Percentiles rank a stretch among this genome's conserved stretches.
These are phyloP conservation scores for Daldinia concentrica DNA, from an alignment of 495 filamentous ascomycete genomes.

Conservation along the genomic window DNA sequence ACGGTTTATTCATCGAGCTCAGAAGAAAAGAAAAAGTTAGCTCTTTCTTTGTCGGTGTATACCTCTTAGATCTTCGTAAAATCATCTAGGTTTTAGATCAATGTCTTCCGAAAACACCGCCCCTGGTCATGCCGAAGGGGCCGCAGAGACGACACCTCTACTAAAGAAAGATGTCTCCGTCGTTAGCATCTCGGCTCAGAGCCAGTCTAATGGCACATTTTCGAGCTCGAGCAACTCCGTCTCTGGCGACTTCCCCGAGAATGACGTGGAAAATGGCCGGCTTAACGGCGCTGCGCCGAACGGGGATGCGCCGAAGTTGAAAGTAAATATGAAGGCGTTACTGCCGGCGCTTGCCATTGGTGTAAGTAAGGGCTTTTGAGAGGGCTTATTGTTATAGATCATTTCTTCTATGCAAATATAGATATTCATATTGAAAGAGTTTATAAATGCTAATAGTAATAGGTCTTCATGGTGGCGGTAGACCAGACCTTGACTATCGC, in stretches of 20 bases:
- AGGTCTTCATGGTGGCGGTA: slow-evolving; percentile 76
- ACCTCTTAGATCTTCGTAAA: background rate
- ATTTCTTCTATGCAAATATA: too few species aligned
- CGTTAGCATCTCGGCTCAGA: slow-evolving; percentile 14
- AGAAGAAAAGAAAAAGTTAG: background rate
- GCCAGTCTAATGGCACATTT: slow-evolving; percentile 32
- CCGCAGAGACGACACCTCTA: slow-evolving; percentile 42
- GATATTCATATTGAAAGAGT: background rate
- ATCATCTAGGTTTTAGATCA: background rate
- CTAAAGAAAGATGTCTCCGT: slow-evolving; percentile 26
- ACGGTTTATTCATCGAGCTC: background rate
- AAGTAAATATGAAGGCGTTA: slow-evolving; percentile 60
- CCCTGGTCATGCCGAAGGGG: slow-evolving; percentile 19
- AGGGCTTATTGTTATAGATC: background rate
- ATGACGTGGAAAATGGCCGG: slow-evolving; percentile 34
- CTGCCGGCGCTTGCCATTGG: slow-evolving; percentile 68
- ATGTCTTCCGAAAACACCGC: slow-evolving; percentile 18
- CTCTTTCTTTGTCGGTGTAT: background rate
- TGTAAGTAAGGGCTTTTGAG: slow-evolving; percentile 49
- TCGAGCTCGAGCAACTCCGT: slow-evolving; percentile 10
- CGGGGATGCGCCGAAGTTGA: slow-evolving; percentile 35
- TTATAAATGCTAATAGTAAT: background rate
- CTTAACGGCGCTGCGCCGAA: slow-evolving; percentile 1
- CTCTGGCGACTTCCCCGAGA: slow-evolving; percentile 5
- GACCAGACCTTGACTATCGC: slow-evolving; percentile 87